Conservation (phyloP, 2,329 filamentous ascomycete species). For the Magnaporthales sp. region DNA sequence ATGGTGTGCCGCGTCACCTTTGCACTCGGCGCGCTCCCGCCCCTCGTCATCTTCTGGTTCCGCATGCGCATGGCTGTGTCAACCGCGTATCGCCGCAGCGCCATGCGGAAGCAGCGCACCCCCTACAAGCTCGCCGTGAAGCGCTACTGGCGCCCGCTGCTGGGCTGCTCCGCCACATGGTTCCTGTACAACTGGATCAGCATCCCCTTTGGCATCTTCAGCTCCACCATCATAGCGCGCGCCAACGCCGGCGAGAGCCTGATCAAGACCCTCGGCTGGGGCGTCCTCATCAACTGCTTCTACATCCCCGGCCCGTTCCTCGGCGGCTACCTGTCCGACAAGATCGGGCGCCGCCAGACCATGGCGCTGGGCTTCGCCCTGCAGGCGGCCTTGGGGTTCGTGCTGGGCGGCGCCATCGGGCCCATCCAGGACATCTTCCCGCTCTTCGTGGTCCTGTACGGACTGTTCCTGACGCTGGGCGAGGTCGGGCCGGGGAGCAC, state of each 20-base stretch:
- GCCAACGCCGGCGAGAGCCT: conserved; percentile 31
- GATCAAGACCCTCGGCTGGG: conserved; percentile 32
- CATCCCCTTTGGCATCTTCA: conserved; percentile 46
- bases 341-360: conserved; percentile 38
- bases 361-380: conserved; percentile 40
- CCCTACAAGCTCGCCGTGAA: conserved; percentile 39
- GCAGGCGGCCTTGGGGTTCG: conserved; percentile 36
- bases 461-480: conserved; percentile 37
- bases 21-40: conserved; percentile 39
- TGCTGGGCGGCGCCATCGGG: conserved; percentile 36
- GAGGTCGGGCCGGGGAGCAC: conserved; percentile 40
- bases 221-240: conserved; percentile 38
- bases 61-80: conserved; percentile 42
- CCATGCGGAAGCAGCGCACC: conserved; percentile 24
- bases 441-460: conserved; percentile 41
- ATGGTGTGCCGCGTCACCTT: conserved; percentile 43
- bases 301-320: conserved; percentile 38
- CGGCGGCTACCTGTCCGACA: conserved; percentile 38
- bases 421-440: conserved; percentile 37
- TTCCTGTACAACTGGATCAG: conserved; percentile 47
- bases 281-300: conserved; percentile 40
- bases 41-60: conserved; percentile 42
- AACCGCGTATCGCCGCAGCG: conserved; percentile 35
- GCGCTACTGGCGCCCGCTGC: conserved; percentile 38
- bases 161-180: conserved; percentile 39